These are phyloP conservation scores for Solanum ahanhuiri DNA, from an alignment of 257 asterid genomes.

Conservation along the genomic window DNA sequence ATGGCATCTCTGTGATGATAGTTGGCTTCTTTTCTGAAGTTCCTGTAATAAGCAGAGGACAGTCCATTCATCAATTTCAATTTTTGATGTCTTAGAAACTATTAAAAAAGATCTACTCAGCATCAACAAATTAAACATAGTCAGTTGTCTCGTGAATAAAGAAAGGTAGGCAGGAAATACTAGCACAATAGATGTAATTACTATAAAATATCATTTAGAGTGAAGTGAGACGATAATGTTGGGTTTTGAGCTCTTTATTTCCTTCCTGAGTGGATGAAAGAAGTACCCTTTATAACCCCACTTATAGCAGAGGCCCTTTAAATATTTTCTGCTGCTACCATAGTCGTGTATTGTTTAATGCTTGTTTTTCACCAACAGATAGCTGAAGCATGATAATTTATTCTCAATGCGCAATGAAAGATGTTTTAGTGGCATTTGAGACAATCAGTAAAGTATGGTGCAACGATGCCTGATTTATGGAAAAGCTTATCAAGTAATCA, in stretches of 20 bases:
- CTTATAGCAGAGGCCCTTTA: neutral
- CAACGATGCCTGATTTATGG: neutral
- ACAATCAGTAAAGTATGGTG: neutral
- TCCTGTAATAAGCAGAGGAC: conserved; percentile 25
- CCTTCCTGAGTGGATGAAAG: neutral
- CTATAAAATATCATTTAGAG: neutral
- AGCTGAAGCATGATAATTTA: neutral
- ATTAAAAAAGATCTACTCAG: neutral
- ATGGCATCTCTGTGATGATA: conserved; percentile 31
- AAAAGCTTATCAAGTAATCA: neutral
- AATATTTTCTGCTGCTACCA: neutral
- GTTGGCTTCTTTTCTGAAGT: conserved; percentile 36
- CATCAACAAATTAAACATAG: neutral
- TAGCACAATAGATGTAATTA: neutral
- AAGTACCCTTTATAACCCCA: neutral
- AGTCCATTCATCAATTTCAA: neutral
- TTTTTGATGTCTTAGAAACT: neutral
- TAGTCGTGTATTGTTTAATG: neutral
- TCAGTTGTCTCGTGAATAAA: neutral
- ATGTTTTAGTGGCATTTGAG: neutral
- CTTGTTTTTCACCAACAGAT: neutral
- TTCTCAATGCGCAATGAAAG: neutral
- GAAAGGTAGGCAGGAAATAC: neutral
- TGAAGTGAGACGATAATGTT: neutral
- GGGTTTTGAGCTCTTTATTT: neutral